Evolutionary conservation across 2,329 filamentous ascomycete species (phyloP).

Genomic region (Raffaelea ambrosiae): DNA sequence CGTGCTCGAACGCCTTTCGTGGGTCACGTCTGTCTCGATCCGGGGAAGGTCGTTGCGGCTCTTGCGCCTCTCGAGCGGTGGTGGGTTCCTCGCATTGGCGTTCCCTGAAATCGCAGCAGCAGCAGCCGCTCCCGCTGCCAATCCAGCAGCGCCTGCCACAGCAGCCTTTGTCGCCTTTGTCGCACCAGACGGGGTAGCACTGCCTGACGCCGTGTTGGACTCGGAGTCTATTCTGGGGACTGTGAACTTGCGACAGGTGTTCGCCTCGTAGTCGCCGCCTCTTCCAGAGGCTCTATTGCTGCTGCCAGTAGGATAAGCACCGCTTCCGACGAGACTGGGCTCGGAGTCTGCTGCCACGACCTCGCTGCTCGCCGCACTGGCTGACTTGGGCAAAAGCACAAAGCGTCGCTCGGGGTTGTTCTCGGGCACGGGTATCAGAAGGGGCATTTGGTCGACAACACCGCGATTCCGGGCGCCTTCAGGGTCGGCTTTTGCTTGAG

Average conservation of each 20-base stretch:
- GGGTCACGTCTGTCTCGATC: slow-evolving; percentile 31
- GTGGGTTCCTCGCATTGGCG: no score
- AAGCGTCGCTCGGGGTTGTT: slow-evolving; percentile 57
- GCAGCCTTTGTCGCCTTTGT: background rate
- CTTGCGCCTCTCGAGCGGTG: slow-evolving; percentile 19
- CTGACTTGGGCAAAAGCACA: slow-evolving; percentile 41
- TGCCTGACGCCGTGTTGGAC: slow-evolving; percentile 2
- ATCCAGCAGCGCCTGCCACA: background rate
- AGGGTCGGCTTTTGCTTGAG: slow-evolving; percentile 24
- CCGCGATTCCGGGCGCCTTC: slow-evolving; percentile 56
- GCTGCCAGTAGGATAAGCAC: no score
- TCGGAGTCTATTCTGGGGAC: slow-evolving; percentile 17
- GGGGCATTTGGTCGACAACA: slow-evolving; percentile 57
- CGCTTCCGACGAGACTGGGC: no score
- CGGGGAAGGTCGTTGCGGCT: slow-evolving; percentile 34
- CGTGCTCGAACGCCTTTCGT: slow-evolving; percentile 17
- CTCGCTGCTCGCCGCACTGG: slow-evolving; percentile 7
- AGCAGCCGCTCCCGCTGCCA: slow-evolving; percentile 3
- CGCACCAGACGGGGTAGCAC: background rate
- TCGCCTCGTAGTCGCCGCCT: slow-evolving; percentile 29
- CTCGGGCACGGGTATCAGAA: slow-evolving; percentile 55
- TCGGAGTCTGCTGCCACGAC: no score
- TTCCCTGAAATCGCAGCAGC: background rate
- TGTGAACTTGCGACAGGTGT: slow-evolving; percentile 31
- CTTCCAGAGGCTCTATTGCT: no score